A percentile compares a stretch with the other conserved stretches of the same genome.
phyloP scores from a whole-genome alignment of 495 filamentous ascomycete species.

The Penicillium crystallinum region DNA sequence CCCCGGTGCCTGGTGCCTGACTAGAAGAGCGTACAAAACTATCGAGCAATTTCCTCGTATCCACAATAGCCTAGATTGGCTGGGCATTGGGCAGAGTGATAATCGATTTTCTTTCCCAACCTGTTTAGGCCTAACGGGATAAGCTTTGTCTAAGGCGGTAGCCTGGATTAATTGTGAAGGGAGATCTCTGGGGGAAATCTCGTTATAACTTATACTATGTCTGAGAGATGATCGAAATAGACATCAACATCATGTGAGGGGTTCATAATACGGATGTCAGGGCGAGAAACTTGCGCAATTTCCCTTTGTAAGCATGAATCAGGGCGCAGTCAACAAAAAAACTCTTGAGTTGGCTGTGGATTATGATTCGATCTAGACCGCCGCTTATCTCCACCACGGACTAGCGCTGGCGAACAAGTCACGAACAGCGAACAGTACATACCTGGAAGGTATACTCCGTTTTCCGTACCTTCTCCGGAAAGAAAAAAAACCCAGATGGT shows the following conservation, averaged over 20 bases:
- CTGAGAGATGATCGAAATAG: no score
- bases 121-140: not conserved
- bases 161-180: not conserved
- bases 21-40: not conserved
- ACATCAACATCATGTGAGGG: no score
- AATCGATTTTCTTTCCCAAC: not conserved
- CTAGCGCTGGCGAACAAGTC: not conserved
- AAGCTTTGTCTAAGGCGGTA: conserved; percentile 1
- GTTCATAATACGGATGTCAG: not conserved
- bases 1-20: not conserved
- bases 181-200: no score
- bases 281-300: not conserved
- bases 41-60: not conserved
- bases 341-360: not conserved
- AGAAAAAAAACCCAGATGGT: not conserved
- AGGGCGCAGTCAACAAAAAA: not conserved
- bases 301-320: not conserved
- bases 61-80: not conserved
- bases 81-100: not conserved
- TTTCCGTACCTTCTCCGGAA: no score
- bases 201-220: no score
- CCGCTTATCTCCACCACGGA: not conserved
- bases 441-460: not conserved
- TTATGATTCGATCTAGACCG: conserved; percentile 6
- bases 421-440: not conserved